Base-by-base conservation (phyloP, 2,329 filamentous ascomycete species). In the Microcera coccophila region DNA sequence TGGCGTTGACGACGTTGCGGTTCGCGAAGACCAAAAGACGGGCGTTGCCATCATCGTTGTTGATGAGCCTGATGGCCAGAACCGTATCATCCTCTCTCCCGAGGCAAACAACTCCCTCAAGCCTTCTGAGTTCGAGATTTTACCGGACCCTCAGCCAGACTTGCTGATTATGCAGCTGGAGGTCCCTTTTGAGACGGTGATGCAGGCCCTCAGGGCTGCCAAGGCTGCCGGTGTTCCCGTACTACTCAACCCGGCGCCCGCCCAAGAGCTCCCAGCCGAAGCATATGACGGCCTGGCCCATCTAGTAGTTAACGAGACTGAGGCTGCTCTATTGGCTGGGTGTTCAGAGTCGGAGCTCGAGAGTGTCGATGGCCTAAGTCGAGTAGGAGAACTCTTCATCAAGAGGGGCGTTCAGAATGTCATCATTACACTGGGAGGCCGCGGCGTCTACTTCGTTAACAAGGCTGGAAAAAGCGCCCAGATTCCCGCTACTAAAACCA, bases 251-350 rank as follows among this genome's bases (percentile, higher is more conserved):
- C 90, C 90, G 14, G 90, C 90, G 3, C 85, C 86, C 4, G 89
- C 90, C 3, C 75, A 82, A 34, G 65, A 69, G 8, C 67, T 95
- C 3, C 89, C 87, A 1, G 71, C 72, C 1, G 73, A 79, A 20
- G 81, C 80, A 8, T 93, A 86, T 61, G 55, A 63, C 5, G 79
- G 78, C 1, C 75, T 96, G 22, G 81, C 82, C 32, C 88, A 95
- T 57, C 73, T 96, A 33, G 79, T 96, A 38, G 79, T 96, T 57
- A 96, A 97, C 60, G 90, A 96, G 71, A 93, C 85, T 1, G 90
- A 96, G 69, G 87, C 90, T 2, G 78, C 82, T 8, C 78, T 90
- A 38, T 75, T 95, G 41, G 82, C 79, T 1, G 80, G 78, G 2
- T 70, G 71, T 41, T 55, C 63, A 7, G 73, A 77, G 52, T 65